Evolutionary conservation across 495 filamentous ascomycete species (phyloP), one percentile per base, ranked within the genome.

Genomic region (Podospora pseudocomata): DNA sequence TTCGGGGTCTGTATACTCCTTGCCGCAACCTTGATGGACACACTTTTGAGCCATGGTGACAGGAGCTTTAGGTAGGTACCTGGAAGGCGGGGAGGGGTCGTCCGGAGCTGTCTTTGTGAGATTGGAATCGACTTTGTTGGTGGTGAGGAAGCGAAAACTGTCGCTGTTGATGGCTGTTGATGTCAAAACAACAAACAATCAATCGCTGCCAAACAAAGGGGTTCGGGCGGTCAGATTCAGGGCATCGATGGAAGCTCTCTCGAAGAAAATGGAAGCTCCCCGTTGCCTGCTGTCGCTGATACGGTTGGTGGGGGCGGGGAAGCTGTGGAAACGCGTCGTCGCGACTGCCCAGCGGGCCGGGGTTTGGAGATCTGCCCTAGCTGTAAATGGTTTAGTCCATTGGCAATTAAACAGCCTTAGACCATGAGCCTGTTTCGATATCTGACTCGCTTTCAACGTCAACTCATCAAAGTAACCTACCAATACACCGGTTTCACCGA

Each of bases 21-120:
- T 99, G 73, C 90, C 92, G 79, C 95, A 99, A 72, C 93, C 91
- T 79, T 96, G 94, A 80, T 97, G 96, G 64, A 97, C 91, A 78
- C 95, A 99, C 82, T 96, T 97, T 73, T 90, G 87, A 44, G 91
- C 84, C 92, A 96, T 97, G 67, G 70, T 75, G 49, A 57, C 44
- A 30, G 62, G 58, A 32, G 26, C 27, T 23, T 23, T 23, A 23
- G 23, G 23, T 23, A 23, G 23, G 23, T n/a, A 58, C 55, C 44
- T 62, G n/a, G 39, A 19, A 9, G 27, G 27, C 60, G 9, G 7
- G 54, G 18, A 54, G 39, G 60, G 30, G 5, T 23, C 15, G 39
- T 18, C 39, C 2, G 39, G 13, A 49, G 55, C 23, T 26, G 55
- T 18, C 55, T 58, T 58, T 4, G 3, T 19, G 18, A 5, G 54